Percentiles rank a stretch among this genome's conserved stretches.
Evolutionary conservation across 2,329 filamentous ascomycete genomes (phyloP).

Genomic region (Cladosporium sp.): DNA sequence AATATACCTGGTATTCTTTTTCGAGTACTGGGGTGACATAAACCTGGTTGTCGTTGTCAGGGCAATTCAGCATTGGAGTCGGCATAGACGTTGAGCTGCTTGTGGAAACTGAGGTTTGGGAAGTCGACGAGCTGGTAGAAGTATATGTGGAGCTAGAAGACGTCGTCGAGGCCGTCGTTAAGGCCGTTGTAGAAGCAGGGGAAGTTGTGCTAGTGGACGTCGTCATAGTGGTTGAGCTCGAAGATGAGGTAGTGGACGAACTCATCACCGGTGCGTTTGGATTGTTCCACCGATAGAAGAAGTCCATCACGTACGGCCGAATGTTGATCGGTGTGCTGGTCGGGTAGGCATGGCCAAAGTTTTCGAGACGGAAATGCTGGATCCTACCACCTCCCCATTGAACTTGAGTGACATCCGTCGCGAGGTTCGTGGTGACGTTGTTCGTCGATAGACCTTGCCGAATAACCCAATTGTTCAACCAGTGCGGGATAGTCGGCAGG

Average conservation of each 20-base stretch:
- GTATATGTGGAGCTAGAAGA: background rate
- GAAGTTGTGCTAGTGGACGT: background rate
- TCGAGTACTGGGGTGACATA: background rate
- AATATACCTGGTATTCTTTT: conserved; percentile 5
- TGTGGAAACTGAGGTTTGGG: background rate
- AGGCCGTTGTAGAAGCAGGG: background rate
- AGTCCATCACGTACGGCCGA: conserved; percentile 25
- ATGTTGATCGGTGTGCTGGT: conserved; percentile 22
- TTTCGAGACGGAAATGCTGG: conserved; percentile 32
- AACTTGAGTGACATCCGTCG: conserved; percentile 19
- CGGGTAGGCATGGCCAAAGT: conserved; percentile 32
- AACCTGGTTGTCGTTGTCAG: background rate
- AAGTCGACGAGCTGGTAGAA: background rate
- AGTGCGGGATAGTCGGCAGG: conserved; percentile 22
- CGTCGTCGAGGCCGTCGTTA: background rate
- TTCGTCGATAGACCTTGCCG: conserved; percentile 27
- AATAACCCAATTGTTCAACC: conserved; percentile 31
- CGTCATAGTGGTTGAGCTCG: background rate
- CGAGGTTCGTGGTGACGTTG: conserved; percentile 23
- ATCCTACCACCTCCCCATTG: conserved; percentile 26
- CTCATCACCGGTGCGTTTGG: background rate
- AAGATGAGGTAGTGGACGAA: background rate
- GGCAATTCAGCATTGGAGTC: conserved; percentile 1
- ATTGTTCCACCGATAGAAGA: conserved; percentile 24
- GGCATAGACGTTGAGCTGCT: background rate